Conservation (phyloP, 164 flowering plant species). For the Warburgia ugandensis region DNA sequence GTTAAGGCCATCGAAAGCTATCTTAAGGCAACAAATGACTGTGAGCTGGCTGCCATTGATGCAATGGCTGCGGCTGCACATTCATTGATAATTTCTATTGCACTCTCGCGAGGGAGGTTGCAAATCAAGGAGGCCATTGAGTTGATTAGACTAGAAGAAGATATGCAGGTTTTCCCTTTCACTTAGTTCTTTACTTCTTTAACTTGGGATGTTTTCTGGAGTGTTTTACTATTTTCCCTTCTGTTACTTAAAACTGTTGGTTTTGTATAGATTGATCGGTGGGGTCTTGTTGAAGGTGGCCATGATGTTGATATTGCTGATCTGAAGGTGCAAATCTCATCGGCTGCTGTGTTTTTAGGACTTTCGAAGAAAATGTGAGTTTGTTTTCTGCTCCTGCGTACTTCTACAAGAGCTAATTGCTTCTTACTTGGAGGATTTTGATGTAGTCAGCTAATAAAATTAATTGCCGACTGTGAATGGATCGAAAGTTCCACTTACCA, state of each 20-base stretch:
- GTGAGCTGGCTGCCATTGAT: conserved; percentile 86
- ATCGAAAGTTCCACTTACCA: no score
- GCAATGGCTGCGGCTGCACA: conserved; percentile 84
- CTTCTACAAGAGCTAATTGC: no score
- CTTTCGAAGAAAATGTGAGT: conserved; percentile 30
- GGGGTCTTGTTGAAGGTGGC: conserved; percentile 99
- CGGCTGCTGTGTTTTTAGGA: conserved; percentile 75
- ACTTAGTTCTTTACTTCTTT: neutral
- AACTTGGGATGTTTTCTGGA: neutral
- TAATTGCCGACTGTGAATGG: no score
- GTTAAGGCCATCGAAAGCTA: conserved; percentile 50
- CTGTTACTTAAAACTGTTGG: neutral
- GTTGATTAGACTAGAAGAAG: conserved; percentile 90
- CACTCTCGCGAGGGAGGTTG: conserved; percentile 60
- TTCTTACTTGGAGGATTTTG: no score
- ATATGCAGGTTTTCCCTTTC: conserved; percentile 55
- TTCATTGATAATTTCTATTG: conserved; percentile 71
- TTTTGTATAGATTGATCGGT: conserved; percentile 57
- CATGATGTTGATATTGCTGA: conserved; percentile 93
- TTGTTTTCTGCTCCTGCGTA: no score
- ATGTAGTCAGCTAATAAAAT: no score
- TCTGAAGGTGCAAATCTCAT: conserved; percentile 79
- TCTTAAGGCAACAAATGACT: conserved; percentile 61
- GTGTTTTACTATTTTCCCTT: neutral
- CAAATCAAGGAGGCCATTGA: conserved; percentile 80